Percentiles rank a stretch among this genome's conserved stretches.
These are phyloP conservation scores for Colletotrichum chrysophilum DNA, from an alignment of 2,329 filamentous ascomycete genomes.

Conservation along the genomic window DNA sequence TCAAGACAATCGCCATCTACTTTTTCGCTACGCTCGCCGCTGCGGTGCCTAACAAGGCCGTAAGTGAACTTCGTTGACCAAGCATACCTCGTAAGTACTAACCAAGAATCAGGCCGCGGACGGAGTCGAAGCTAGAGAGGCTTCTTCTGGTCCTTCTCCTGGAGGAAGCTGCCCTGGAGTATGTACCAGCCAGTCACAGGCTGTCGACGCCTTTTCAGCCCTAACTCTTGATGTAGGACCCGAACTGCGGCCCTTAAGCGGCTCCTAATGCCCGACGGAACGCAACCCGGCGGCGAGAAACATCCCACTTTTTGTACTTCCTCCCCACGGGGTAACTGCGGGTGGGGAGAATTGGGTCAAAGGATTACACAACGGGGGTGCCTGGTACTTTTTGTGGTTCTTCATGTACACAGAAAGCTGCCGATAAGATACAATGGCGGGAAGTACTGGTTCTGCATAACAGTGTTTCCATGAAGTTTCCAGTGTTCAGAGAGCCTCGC, in stretches of 20 bases:
- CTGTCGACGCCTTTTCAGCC: rapidly evolving
- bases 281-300: background rate
- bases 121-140: background rate
- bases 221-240: background rate
- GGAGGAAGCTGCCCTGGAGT: background rate
- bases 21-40: background rate
- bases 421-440: background rate
- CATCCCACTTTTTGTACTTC: background rate
- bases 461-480: background rate
- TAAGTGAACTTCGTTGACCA: background rate
- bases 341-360: background rate
- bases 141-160: background rate
- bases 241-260: background rate
- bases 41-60: background rate
- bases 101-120: background rate
- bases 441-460: background rate
- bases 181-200: background rate
- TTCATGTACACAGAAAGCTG: background rate
- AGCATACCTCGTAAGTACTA: background rate
- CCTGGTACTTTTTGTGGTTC: background rate
- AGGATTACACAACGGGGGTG: background rate
- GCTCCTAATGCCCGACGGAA: background rate
- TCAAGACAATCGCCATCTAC: background rate
- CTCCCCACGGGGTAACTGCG: background rate
- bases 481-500: background rate